These are phyloP conservation scores for Gymnopilus junonius DNA, from an alignment of 768 basidiomycete species.

Conservation along the genomic window DNA sequence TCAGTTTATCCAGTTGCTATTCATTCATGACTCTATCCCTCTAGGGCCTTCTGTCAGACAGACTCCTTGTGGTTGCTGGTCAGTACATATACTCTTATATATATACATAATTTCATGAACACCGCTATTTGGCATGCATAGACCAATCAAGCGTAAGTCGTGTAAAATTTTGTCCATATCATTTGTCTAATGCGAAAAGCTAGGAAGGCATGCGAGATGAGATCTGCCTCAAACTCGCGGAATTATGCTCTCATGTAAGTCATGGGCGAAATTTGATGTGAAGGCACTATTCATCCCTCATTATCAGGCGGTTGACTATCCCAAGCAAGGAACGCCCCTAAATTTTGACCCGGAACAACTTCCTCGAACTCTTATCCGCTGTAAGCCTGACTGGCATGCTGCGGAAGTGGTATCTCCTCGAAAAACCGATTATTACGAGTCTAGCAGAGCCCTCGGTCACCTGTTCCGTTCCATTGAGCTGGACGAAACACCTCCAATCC, in stretches of 20 bases:
- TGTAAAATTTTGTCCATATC: background rate
- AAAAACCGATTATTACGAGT: constrained; percentile 71
- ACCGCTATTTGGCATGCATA: constrained; percentile 24
- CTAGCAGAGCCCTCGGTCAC: constrained; percentile 69
- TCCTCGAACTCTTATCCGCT: constrained; percentile 60
- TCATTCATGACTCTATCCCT: background rate
- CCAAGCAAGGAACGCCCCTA: constrained; percentile 75
- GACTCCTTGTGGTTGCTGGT: constrained; percentile 76
- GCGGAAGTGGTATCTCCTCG: constrained; percentile 58
- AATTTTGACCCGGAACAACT: constrained; percentile 47
- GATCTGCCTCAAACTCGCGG: constrained; percentile 60
- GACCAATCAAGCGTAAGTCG: constrained; percentile 70
- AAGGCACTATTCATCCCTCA: background rate
- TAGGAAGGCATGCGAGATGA: constrained; percentile 67
- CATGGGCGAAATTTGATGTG: background rate
- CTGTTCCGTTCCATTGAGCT: constrained; percentile 68
- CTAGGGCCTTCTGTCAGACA: constrained; percentile 71
- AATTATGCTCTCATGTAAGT: constrained; percentile 57
- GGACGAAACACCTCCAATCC: constrained; percentile 16
- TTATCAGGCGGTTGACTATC: constrained; percentile 75
- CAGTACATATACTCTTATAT: constrained; percentile 19
- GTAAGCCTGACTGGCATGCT: constrained; percentile 82
- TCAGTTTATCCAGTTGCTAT: background rate
- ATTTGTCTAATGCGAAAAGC: constrained; percentile 5
- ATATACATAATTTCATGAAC: background rate